Evolutionary conservation across 225 moss, liverwort and hornwort genomes (phyloP).

Genomic region (Antitrichia curtipendula): DNA sequence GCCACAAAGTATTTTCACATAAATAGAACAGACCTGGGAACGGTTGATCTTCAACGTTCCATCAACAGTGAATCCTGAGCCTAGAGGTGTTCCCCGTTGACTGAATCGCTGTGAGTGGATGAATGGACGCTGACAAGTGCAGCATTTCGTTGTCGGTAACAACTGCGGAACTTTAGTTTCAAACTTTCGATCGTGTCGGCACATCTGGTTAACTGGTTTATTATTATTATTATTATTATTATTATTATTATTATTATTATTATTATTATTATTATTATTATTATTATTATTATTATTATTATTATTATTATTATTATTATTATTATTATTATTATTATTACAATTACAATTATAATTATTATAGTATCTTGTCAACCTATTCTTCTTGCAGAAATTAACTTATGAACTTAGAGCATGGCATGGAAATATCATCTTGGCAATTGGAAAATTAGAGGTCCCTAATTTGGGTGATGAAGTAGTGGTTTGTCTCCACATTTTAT

Average conservation of each 20-base stretch:
- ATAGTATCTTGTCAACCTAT: no score
- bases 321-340: no score
- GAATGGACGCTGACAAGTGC: background rate
- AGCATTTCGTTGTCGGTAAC: background rate
- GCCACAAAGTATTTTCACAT: background rate
- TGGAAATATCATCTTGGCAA: no score
- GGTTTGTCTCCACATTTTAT: background rate
- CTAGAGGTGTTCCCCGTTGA: background rate
- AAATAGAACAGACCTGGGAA: background rate
- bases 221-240: no score
- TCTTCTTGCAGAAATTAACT: no score
- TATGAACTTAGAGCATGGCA: no score
- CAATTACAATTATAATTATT: no score
- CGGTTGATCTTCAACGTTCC: background rate
- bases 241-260: no score
- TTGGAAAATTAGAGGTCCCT: background rate
- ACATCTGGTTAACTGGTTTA: background rate
- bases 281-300: no score
- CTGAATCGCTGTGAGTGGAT: background rate
- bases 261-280: no score
- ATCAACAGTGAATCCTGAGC: no score
- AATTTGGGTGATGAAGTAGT: background rate
- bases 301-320: no score
- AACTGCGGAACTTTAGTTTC: background rate
- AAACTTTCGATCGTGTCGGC: background rate